Base-by-base conservation (phyloP, 768 basidiomycete species). In the Termitomyces sp. region DNA sequence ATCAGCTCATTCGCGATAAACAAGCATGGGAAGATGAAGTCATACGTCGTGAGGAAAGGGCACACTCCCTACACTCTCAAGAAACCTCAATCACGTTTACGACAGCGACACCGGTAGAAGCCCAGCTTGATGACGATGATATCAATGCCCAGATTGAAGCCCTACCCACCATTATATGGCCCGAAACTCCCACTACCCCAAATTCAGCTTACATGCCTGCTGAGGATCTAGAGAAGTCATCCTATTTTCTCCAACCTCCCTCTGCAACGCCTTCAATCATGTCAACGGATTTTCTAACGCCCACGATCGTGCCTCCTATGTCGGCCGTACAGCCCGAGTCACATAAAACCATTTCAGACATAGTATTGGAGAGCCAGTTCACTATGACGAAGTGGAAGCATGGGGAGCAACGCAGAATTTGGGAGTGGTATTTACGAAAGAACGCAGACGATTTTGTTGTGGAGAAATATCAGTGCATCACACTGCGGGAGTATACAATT, bases 381-480 rank as follows among this genome's bases (percentile, higher is more conserved):
- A 81, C 80, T 48, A 75, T 84, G 38, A 72, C 90, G 40, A 86
- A 88, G 67, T 87, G 86, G 78, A 86, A 87, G 62, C 90, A 94
- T 56, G 87, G 88, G 63, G 93, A 96, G 63, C 89, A 92, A 61
- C 82, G 89, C 38, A 86, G 91, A 44, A 83, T 96, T 30, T 98
- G 95, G 94, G 91, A 94, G 65, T 97, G 94, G 94, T 96, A 96
- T 67, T 74, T 91, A 11, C 83, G 90, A 51, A 90, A 92, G 72
- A 93, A 94, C 67, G 67, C 75, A 13, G 91, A 94, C 65, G 89
- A 92, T 66, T 88, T 98, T 64, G 82, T 90, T 38, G 90, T 95
- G 43, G 92, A 94, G 68, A 92, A 94, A 68, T 97, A 95, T 65
- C 97, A 98, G 67, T 85, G 87, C 65, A 88, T 98, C 68, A 85